Base-by-base conservation (phyloP, 305 asterid genomes). In the Fraxinus ornus region DNA sequence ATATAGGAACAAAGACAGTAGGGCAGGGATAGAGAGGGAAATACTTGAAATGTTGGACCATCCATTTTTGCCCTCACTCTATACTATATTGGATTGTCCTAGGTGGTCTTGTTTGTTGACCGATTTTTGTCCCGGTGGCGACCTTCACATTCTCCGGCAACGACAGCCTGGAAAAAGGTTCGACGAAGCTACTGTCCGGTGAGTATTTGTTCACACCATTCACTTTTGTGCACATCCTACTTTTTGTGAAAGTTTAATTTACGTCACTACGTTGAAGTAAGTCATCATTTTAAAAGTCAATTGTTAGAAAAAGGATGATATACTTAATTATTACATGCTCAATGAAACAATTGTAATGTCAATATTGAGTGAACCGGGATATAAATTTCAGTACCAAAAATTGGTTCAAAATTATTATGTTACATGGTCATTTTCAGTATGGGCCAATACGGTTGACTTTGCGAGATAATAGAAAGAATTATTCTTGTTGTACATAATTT, bases 101-200 rank as follows among this genome's bases (percentile, higher is more conserved):
- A 89, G 80, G 82, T 92, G 96, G 97, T 90, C 92, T 0, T 92
- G 97, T 80, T 86, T 92, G 88, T 83, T 93, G 83, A 93, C 96
- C 0, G 93, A 93, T 82, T 94, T 85, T 83, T 94, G 98, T 72
- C 94, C 93, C 44, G 98, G 97, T 9, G 97, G 98, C 4, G 95
- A 91, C 83, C 97, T 93, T 15, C 98, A 93, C 57, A 49, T 93
- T 78, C 94, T 91, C 86, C 92, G 97, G 55, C 96, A 93, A 86
- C 88, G 86, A 30, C 95, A 88, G 21, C 96, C 92, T 19, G 92
- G 81, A 19, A 87, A 84, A 36, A 88, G 95, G 71, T 93, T 94
- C n/a, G 79, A 82, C 9, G 91, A 90, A 86, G 88, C 88, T 75
- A 88, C 86, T 2, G 94, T 94, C 85, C 87, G 93, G 95, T 93